A percentile compares a stretch with the other conserved stretches of the same genome.
phyloP scores from a whole-genome alignment of 371 early-diverging fungal genomes.

The Haplosporangium sp. region DNA sequence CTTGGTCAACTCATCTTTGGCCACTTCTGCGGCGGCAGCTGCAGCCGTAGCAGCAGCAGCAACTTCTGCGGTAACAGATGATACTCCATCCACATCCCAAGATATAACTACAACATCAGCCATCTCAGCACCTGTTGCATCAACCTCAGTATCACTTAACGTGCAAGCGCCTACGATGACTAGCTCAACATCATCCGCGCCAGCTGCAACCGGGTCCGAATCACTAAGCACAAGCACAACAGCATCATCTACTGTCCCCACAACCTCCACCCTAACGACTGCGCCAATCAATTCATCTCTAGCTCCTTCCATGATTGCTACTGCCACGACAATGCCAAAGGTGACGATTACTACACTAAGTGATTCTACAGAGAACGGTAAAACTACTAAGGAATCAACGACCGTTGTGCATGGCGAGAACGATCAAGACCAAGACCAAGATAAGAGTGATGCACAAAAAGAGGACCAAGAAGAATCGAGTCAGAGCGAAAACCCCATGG shows the following conservation, averaged over 20 bases:
- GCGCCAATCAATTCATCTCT: conserved; percentile 18
- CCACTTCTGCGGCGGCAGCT: conserved; percentile 21
- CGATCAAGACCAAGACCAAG: conserved; percentile 23
- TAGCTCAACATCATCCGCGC: not conserved
- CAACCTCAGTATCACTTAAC: conserved; percentile 2
- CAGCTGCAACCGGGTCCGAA: conserved; percentile 2
- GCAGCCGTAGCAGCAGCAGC: conserved; percentile 25
- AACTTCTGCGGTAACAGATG: conserved; percentile 20
- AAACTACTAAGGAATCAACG: conserved; percentile 28
- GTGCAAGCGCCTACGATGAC: conserved; percentile 1
- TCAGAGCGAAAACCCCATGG: conserved; percentile 44
- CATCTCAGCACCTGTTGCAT: conserved; percentile 4
- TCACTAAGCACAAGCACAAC: not conserved
- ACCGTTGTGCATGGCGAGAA: conserved; percentile 43
- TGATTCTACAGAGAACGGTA: conserved; percentile 33
- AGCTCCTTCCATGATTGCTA: conserved; percentile 52
- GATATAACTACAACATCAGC: conserved; percentile 7
- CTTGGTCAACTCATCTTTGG: conserved; percentile 15
- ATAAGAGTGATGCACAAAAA: conserved; percentile 19
- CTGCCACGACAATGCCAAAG: conserved; percentile 49
- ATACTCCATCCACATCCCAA: not conserved
- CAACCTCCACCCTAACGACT: conserved; percentile 21
- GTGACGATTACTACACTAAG: conserved; percentile 51
- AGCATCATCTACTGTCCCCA: not conserved
- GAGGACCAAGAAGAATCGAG: conserved; percentile 20